These are phyloP conservation scores for Pyrenophora tritici-repentis DNA, from an alignment of 2,329 filamentous ascomycete genomes.

Conservation along the genomic window DNA sequence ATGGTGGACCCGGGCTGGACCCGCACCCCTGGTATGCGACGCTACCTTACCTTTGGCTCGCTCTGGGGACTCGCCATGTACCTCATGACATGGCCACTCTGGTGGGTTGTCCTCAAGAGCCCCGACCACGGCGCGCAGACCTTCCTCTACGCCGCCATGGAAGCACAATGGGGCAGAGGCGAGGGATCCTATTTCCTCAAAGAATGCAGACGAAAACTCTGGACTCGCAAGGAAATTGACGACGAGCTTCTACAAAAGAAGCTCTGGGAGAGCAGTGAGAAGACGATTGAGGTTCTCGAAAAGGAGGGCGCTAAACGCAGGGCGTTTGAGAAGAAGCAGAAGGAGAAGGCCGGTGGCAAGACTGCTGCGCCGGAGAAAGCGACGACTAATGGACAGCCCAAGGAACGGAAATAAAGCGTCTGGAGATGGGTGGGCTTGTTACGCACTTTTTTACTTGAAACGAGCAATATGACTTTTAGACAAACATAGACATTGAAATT, in stretches of 20 bases:
- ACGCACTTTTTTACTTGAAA: neutral
- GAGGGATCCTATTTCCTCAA: slow-evolving; percentile 78
- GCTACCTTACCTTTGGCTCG: slow-evolving; percentile 85
- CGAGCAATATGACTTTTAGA: neutral
- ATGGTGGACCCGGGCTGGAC: slow-evolving; percentile 85
- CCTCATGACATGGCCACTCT: slow-evolving; percentile 74
- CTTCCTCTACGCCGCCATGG: slow-evolving; percentile 84
- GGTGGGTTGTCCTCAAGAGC: slow-evolving; percentile 89
- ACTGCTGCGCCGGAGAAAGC: slow-evolving; percentile 14
- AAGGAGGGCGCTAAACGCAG: slow-evolving; percentile 73
- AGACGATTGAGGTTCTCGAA: slow-evolving; percentile 79
- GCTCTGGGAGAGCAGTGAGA: slow-evolving; percentile 84
- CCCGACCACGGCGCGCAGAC: slow-evolving; percentile 83
- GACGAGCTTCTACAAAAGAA: slow-evolving; percentile 81
- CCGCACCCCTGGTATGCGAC: slow-evolving; percentile 83
- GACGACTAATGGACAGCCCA: slow-evolving; percentile 22
- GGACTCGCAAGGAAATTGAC: slow-evolving; percentile 72
- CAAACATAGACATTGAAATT: too few species aligned
- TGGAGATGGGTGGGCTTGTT: too few species aligned
- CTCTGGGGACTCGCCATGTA: slow-evolving; percentile 80
- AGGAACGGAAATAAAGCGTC: slow-evolving; percentile 27
- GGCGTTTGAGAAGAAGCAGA: slow-evolving; percentile 61
- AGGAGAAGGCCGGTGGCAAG: slow-evolving; percentile 39
- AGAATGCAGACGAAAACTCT: slow-evolving; percentile 80
- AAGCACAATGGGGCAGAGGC: slow-evolving; percentile 68